Conservation (phyloP, 352 stramenopile genomes). For the Phytophthora agathidicida region DNA sequence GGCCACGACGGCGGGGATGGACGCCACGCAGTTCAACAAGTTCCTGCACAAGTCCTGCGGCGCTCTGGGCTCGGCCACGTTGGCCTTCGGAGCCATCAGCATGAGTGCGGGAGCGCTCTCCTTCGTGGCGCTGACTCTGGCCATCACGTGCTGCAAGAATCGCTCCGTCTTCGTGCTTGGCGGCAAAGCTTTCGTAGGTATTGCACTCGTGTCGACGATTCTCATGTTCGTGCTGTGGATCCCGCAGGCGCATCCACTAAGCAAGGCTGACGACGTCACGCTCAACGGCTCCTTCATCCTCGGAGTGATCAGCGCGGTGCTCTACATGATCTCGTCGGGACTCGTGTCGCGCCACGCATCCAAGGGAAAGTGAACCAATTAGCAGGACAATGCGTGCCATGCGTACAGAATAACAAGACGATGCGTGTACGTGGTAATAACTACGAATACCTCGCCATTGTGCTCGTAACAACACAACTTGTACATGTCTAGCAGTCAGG, state of each 20-base stretch:
- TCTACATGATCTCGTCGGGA: constrained; percentile 50
- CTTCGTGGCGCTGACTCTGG: constrained; percentile 58
- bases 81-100: constrained; percentile 54
- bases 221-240: constrained; percentile 72
- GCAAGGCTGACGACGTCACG: constrained; percentile 63
- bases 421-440: neutral
- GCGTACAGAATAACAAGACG: neutral
- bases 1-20: constrained; percentile 52
- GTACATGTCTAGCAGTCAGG: constrained; percentile 1
- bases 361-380: constrained; percentile 8
- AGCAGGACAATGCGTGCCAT: neutral
- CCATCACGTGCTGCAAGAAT: constrained; percentile 78
- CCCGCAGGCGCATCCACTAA: constrained; percentile 51
- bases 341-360: constrained; percentile 39
- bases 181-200: constrained; percentile 49
- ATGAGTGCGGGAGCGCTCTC: constrained; percentile 45
- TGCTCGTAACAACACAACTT: neutral
- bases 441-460: neutral
- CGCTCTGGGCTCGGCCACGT: constrained; percentile 44
- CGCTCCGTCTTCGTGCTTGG: constrained; percentile 58
- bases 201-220: constrained; percentile 50
- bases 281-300: constrained; percentile 66
- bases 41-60: constrained; percentile 74
- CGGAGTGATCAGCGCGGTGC: constrained; percentile 47
- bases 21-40: constrained; percentile 53